phyloP scores from a whole-genome alignment of 2,329 filamentous ascomycete genomes.

The Tolypocladium sp. region DNA sequence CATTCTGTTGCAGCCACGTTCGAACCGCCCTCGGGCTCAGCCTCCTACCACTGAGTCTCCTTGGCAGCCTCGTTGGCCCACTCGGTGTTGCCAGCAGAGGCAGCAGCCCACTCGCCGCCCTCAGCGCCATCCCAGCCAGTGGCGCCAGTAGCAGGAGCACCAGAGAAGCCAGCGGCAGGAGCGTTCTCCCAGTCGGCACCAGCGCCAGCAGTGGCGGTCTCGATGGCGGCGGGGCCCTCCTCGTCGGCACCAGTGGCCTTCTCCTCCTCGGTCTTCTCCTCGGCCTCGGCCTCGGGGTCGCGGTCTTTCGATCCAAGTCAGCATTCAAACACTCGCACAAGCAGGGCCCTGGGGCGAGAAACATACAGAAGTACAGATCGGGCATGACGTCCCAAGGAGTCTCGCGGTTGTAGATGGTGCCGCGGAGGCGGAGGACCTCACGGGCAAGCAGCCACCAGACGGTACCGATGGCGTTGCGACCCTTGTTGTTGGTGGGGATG shows the following conservation, averaged over 20 bases:
- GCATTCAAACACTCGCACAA: background rate
- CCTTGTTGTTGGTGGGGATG: slow-evolving; percentile 99
- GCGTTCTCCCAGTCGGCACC: slow-evolving; percentile 76
- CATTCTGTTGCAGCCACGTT: slow-evolving; percentile 4
- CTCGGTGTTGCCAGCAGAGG: slow-evolving; percentile 55
- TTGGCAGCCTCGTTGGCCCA: slow-evolving; percentile 55
- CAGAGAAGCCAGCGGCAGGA: slow-evolving; percentile 58
- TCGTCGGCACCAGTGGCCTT: slow-evolving; percentile 82
- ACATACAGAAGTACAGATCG: slow-evolving; percentile 96
- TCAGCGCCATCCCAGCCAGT: slow-evolving; percentile 49
- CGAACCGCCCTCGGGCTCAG: slow-evolving; percentile 10
- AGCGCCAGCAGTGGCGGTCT: slow-evolving; percentile 62
- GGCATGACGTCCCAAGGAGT: slow-evolving; percentile 98
- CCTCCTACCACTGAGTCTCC: slow-evolving; percentile 44
- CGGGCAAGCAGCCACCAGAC: slow-evolving; percentile 99
- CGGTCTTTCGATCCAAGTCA: slow-evolving; percentile 52
- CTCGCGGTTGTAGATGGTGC: slow-evolving; percentile 92
- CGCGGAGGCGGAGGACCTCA: slow-evolving; percentile 98
- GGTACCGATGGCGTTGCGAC: slow-evolving; percentile 95
- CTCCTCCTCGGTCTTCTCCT: slow-evolving; percentile 93
- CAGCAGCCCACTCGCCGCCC: slow-evolving; percentile 55
- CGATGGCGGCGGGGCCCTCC: slow-evolving; percentile 68
- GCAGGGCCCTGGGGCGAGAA: background rate
- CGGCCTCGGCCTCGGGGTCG: slow-evolving; percentile 98
- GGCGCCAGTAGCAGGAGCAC: slow-evolving; percentile 41